Conservation (phyloP, 495 filamentous ascomycete genomes). For the Penicillium bovifimosum region DNA sequence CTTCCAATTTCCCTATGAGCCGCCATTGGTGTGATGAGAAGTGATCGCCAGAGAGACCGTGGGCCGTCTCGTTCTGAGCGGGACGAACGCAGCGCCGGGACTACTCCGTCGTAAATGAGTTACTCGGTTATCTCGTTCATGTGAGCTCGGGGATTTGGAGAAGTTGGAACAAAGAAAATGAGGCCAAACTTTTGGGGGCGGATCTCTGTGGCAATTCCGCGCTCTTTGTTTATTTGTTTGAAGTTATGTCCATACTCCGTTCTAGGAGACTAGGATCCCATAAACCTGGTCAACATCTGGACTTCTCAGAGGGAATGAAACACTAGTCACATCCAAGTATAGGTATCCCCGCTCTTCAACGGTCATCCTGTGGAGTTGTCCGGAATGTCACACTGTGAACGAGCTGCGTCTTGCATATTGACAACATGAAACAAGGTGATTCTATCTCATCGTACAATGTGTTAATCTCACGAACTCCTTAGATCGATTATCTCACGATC, state of each 20-base stretch:
- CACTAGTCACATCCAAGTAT: not conserved
- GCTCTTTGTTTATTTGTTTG: too few species aligned
- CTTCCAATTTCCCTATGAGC: constrained; percentile 20
- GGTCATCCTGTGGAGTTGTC: not conserved
- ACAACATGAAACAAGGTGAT: too few species aligned
- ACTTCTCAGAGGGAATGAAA: constrained; percentile 4
- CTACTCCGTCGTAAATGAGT: too few species aligned
- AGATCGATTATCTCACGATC: constrained; percentile 12
- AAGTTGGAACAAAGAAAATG: not conserved
- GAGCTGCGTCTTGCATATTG: too few species aligned
- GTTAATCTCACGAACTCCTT: constrained; percentile 3
- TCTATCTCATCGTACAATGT: too few species aligned
- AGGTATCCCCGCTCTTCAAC: not conserved
- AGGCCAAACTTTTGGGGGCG: not conserved
- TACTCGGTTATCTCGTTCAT: too few species aligned
- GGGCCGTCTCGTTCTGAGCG: constrained; percentile 16
- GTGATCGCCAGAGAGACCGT: constrained; percentile 21
- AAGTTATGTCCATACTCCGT: too few species aligned
- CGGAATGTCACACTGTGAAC: too few species aligned
- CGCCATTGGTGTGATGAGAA: constrained; percentile 21
- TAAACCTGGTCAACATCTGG: too few species aligned
- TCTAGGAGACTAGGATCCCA: too few species aligned
- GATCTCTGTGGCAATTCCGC: constrained; percentile 1
- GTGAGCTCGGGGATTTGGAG: too few species aligned
- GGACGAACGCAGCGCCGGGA: constrained; percentile 14